Evolutionary conservation across 805 yeast species (phyloP).

Genomic region (Cyberlindnera galapagoensis): DNA sequence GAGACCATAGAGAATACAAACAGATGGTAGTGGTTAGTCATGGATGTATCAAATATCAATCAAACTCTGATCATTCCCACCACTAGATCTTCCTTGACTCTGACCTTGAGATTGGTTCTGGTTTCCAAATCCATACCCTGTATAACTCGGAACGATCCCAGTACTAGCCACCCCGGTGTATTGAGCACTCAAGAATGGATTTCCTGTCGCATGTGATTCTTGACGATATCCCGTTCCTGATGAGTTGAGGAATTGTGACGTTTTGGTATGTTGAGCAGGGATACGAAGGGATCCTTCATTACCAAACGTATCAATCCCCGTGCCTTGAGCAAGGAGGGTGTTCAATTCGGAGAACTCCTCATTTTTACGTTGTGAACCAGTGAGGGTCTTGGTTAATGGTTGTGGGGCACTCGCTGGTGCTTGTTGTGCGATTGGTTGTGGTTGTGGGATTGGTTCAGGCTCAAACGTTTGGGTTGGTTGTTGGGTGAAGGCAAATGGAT

Average conservation of each 20-base stretch:
- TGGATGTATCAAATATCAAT: conserved; percentile 21
- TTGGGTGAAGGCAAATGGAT: conserved; percentile 57
- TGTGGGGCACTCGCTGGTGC: conserved; percentile 25
- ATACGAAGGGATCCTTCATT: conserved; percentile 78
- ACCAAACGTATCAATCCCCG: conserved; percentile 92
- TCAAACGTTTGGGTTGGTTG: conserved; percentile 3
- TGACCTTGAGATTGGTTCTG: conserved; percentile 33
- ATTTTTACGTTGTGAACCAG: conserved; percentile 50
- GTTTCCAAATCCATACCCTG: conserved; percentile 95
- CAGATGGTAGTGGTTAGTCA: too few relatives aligned
- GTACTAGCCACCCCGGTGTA: conserved; percentile 67
- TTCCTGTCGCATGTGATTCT: conserved; percentile 23
- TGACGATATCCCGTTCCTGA: conserved; percentile 69
- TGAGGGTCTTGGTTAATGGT: conserved; percentile 35
- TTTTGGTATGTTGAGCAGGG: conserved; percentile 87
- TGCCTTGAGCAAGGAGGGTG: conserved; percentile 72
- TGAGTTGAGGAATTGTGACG: conserved; percentile 76
- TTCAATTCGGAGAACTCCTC: conserved; percentile 68
- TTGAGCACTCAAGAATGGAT: conserved; percentile 51
- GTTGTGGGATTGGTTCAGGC: conserved; percentile 3
- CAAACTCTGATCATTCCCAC: conserved; percentile 23
- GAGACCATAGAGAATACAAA: neutral
- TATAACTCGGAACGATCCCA: conserved; percentile 69
- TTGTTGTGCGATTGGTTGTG: conserved; percentile 16
- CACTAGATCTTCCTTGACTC: conserved; percentile 10